Evolutionary conservation across 2,329 filamentous ascomycete genomes (phyloP), one percentile per base, ranked within the genome.

Genomic region (Aureobasidium sp.): DNA sequence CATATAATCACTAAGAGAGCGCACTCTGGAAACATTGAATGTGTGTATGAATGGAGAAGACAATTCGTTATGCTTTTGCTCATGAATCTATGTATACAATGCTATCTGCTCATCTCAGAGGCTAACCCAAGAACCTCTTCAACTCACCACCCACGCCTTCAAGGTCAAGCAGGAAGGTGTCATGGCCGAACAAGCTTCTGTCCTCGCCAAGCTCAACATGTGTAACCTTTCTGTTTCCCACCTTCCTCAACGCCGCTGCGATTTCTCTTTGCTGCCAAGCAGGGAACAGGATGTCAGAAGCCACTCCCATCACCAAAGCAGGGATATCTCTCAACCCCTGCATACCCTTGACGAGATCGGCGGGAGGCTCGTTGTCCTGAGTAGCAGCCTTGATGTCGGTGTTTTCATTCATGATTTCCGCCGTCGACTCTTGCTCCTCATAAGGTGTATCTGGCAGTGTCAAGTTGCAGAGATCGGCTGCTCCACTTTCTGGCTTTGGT

Each of bases 251-350:
- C 2, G 93, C 88, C 70, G 93, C 87, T 3, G 92, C 93, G 65
- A 99, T 87, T 75, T 99, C 94, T 59, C 90, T 85, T 78, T 99
- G 94, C 78, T 99, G 94, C 93, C 94, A 99, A 0, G 94, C 91
- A 0, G 94, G 94, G 76, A 99, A 99, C 39, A 99, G 78, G 55
- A 97, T 97, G 72, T 99, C 94, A 69, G 91, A 97, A 0, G 91
- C 90, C 4, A 97, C 94, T 37, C 94, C 94, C 79, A 99, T 87
- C 12, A 99, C 90, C 25, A 99, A 80, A 0, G 90, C 88, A 0
- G 91, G 90, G 55, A 87, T 93, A 64, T 92, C 82, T 60, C 87
- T 84, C 59, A 97, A 75, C 0, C 84, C 77, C 4, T 83, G 77
- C 22, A 99, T 78, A 0, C 94, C 94, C 0, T 80, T 79, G 39